Evolutionary conservation across 176 grass and related monocot species (phyloP).

Genomic region (Rhynchospora tenuis): DNA sequence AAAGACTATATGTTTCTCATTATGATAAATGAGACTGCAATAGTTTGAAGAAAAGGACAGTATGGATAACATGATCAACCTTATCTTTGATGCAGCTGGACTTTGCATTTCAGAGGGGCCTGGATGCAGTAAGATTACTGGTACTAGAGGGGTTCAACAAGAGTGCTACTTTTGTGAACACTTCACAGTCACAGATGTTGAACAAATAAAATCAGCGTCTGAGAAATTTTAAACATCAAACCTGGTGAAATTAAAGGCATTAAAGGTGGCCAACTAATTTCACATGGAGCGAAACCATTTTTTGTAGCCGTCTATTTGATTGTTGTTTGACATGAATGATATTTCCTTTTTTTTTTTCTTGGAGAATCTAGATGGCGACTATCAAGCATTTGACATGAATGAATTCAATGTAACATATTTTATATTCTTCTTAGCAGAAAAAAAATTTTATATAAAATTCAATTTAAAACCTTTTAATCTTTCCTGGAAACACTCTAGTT

Average conservation of each 20-base stretch:
- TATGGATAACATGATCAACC: neutral
- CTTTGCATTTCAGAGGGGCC: conserved; percentile 36
- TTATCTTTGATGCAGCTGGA: conserved; percentile 40
- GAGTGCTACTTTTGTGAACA: conserved; percentile 62
- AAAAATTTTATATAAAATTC: neutral
- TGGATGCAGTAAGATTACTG: conserved; percentile 55
- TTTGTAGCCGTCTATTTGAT: neutral
- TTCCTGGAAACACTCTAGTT: neutral
- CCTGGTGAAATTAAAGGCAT: neutral
- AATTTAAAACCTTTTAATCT: neutral
- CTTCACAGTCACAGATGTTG: conserved; percentile 32
- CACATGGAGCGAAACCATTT: neutral
- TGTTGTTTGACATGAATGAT: neutral
- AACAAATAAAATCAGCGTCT: conserved; percentile 25
- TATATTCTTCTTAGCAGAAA: neutral
- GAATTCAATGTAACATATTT: neutral
- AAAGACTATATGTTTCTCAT: neutral
- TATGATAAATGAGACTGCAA: neutral
- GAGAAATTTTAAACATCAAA: neutral
- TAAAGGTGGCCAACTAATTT: neutral
- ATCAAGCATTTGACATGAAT: neutral
- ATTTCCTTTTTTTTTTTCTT: too few relatives aligned
- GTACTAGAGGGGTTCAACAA: conserved; percentile 69
- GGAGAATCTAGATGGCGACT: too few relatives aligned
- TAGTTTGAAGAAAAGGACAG: neutral